Base-by-base conservation (phyloP, 257 asterid genomes). In the Forsythia viridissima region DNA sequence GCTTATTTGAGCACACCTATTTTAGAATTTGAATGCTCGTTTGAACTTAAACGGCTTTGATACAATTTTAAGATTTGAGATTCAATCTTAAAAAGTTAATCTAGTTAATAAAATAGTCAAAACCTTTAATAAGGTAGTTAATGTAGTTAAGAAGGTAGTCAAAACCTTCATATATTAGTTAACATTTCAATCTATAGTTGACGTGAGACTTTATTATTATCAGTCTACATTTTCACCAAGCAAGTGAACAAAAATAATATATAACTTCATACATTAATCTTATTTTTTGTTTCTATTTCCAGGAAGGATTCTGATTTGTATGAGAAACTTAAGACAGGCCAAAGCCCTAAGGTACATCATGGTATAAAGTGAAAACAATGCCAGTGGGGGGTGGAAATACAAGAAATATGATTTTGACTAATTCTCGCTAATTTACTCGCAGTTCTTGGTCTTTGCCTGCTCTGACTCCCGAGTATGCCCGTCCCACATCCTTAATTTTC, bases 381-480 rank as follows among this genome's bases (percentile, higher is more conserved):
- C 5, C 24, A 72, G 0, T 5, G 11, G 30, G 15, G 36, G 36
- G 11, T 13, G 21, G 30, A 11, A 9, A 61, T 59, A 16, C 11
- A 41, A 30, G 34, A n/a, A 72, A 72, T 20, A 34, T 43, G 4
- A 0, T 9, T 37, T 34, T 34, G 52, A 81, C 43, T 66, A 51
- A 4, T 71, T 43, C 0, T 21, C 39, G 68, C 0, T 37, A 10
- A 55, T 77, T 15, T 65, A 10, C 51, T 7, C 34, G 82, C 85
- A 90, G 91, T 88, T 85, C 74, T 42, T 90, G 87, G 94, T 90
- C 46, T 88, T 90, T 85, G 94, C 92, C 0, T 90, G 94, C 86
- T 86, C 92, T 0, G 94, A 90, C 70, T 90, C 94, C 0, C 80
- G 94, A 76, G 94, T 90, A 15, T 88, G 94, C 81, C 94, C 94